phyloP scores from a whole-genome alignment of 2,329 filamentous ascomycete genomes.

The Calonectria pauciramosa region DNA sequence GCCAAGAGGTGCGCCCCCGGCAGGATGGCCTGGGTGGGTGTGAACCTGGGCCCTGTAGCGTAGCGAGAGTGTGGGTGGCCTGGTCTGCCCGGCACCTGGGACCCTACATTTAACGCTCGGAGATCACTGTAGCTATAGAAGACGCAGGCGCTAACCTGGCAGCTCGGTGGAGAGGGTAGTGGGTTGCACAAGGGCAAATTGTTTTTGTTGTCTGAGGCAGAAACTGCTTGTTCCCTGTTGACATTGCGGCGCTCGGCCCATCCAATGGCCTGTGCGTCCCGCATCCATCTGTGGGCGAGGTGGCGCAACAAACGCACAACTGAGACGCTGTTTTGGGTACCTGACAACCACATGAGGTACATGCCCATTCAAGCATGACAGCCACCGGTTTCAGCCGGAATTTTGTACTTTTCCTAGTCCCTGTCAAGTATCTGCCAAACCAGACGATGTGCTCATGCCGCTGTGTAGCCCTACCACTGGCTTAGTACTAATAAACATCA shows the following conservation, averaged over 20 bases:
- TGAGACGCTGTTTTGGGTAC: slow-evolving; percentile 3
- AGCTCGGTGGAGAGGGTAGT: not conserved
- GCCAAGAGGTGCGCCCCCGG: slow-evolving; percentile 18
- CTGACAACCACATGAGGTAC: not conserved
- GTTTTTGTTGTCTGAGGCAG: slow-evolving; percentile 7
- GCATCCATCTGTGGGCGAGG: slow-evolving; percentile 2
- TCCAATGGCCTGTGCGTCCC: not conserved
- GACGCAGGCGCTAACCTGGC: not conserved
- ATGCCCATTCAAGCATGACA: not conserved
- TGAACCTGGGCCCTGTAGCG: slow-evolving; percentile 5
- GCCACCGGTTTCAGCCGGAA: not conserved
- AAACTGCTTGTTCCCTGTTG: not conserved
- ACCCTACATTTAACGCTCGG: not conserved
- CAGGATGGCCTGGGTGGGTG: slow-evolving; percentile 1
- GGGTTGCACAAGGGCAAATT: not conserved
- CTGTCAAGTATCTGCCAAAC: not conserved
- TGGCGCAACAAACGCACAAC: slow-evolving; percentile 1
- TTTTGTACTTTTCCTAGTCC: not conserved
- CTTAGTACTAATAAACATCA: not conserved
- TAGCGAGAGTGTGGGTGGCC: slow-evolving; percentile 6
- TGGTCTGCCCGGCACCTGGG: slow-evolving; percentile 6
- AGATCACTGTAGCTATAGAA: slow-evolving; percentile 8
- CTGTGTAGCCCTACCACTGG: not conserved
- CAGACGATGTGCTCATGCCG: not conserved
- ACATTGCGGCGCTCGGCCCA: not conserved